These are phyloP conservation scores for Chlorociboria aeruginascens DNA, from an alignment of 495 filamentous ascomycete species.

Conservation along the genomic window DNA sequence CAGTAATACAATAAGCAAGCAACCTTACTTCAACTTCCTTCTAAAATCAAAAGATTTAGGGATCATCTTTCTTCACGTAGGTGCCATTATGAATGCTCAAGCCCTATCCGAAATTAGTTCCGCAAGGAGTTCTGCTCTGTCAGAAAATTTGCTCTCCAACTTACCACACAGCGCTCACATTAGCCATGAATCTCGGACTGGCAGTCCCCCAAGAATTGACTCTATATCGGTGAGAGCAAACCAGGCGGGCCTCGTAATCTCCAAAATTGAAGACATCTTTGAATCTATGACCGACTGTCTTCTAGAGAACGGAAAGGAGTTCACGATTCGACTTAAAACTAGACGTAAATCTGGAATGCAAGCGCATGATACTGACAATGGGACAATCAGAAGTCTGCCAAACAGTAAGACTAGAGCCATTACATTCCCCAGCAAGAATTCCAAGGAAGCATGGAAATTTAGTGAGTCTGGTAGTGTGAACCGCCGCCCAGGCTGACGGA, in stretches of 20 bases:
- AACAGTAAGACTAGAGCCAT: conserved; percentile 17
- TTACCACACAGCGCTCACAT: conserved; percentile 5
- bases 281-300: conserved; percentile 37
- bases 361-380: not conserved
- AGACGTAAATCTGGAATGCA: conserved; percentile 9
- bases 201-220: not conserved
- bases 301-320: conserved; percentile 25
- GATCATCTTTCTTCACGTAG: not conserved
- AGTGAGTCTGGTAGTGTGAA: conserved; percentile 27
- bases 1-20: too few relatives aligned
- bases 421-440: conserved; percentile 46
- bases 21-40: too few relatives aligned
- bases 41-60: not conserved
- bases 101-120: not conserved
- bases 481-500: not conserved
- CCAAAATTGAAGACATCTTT: conserved; percentile 40
- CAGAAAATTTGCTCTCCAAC: conserved; percentile 7
- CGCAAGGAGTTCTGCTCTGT: not conserved
- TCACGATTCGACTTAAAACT: conserved; percentile 33
- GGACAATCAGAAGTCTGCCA: not conserved
- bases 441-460: conserved; percentile 54
- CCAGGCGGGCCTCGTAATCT: conserved; percentile 25
- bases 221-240: not conserved
- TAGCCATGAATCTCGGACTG: not conserved
- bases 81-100: conserved; percentile 4